Evolutionary conservation across 768 basidiomycete genomes (phyloP), one percentile per base, ranked within the genome.

Genomic region (Auricularia cornea): DNA sequence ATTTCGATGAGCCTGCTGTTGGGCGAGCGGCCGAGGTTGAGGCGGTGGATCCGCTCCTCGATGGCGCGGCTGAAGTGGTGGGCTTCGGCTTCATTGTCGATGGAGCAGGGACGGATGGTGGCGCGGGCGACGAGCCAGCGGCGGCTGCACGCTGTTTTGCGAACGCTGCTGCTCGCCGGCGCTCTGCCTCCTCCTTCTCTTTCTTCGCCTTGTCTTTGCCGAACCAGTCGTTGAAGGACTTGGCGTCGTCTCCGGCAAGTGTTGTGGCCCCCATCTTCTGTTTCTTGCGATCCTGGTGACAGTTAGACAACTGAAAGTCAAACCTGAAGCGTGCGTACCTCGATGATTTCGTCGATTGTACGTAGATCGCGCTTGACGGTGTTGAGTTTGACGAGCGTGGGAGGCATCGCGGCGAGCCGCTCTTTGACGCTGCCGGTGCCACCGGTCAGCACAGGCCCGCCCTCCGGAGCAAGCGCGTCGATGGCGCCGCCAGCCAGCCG

Each of bases 331-430:
- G 80, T 83, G 32, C 84, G 76, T 75, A 91, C 89, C 69, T 81
- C 82, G 38, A 87, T 68, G 69, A 92, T 90, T 75, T 93, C 91
- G 73, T 91, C 90, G 69, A 92, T 90, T 57, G 90, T 90, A 26
- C 91, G 81, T 16, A 82, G 83, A 74, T 93, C 91, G 59, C 89
- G 82, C 68, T 91, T 92, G 70, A 84, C 78, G 60, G 81, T 81
- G 70, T 92, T 91, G 65, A 92, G 82, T 70, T 83, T 86, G 51
- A 83, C 85, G 70, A 93, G 78, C 10, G 82, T 84, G 62, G 86
- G 86, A 14, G 89, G 88, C 70, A 84, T 78, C 3, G 84, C 78
- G 18, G 84, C 70, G 10, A 93, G 73, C 29, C 90, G 83, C 51
- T 85, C 87, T 68, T 84, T 86, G 67, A 89, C 83, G 16, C 20